Conservation (phyloP, 257 asterid species). For the Plantago elongata region DNA sequence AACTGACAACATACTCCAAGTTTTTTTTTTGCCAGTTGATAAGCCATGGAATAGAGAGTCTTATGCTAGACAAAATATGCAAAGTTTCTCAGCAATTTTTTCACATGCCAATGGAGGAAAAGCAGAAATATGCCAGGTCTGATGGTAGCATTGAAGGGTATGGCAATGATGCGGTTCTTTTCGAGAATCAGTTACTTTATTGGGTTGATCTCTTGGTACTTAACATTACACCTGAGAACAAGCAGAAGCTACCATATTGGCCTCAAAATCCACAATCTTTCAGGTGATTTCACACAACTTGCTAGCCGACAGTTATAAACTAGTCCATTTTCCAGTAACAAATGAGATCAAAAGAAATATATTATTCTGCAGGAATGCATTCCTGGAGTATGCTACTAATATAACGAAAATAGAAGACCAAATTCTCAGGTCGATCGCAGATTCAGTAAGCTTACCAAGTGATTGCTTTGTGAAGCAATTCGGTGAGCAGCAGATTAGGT, state of each 20-base stretch:
- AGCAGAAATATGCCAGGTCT: conserved; percentile 37
- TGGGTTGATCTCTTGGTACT: conserved; percentile 67
- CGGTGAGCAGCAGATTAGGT: conserved; percentile 32
- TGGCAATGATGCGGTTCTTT: conserved; percentile 50
- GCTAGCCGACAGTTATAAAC: too few species aligned
- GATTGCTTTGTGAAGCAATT: conserved; percentile 37
- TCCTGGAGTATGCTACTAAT: conserved; percentile 33
- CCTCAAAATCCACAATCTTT: conserved; percentile 49
- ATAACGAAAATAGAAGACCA: conserved; percentile 17
- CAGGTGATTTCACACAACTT: conserved; percentile 24
- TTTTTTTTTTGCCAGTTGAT: conserved; percentile 30
- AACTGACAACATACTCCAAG: not conserved
- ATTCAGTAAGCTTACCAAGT: conserved; percentile 38
- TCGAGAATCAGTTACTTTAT: conserved; percentile 50
- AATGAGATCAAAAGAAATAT: too few species aligned
- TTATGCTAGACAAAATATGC: conserved; percentile 34
- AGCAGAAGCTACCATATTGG: conserved; percentile 38
- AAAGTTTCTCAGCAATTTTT: conserved; percentile 36
- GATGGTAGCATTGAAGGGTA: conserved; percentile 46
- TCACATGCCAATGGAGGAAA: conserved; percentile 46
- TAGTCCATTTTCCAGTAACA: too few species aligned
- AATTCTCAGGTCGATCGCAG: conserved; percentile 44
- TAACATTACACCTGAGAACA: conserved; percentile 37
- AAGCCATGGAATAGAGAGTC: conserved; percentile 54
- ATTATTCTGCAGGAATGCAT: conserved; percentile 27